Evolutionary conservation across 345 rosid genomes (phyloP).

Genomic region (Eucalyptus polyanthemos): DNA sequence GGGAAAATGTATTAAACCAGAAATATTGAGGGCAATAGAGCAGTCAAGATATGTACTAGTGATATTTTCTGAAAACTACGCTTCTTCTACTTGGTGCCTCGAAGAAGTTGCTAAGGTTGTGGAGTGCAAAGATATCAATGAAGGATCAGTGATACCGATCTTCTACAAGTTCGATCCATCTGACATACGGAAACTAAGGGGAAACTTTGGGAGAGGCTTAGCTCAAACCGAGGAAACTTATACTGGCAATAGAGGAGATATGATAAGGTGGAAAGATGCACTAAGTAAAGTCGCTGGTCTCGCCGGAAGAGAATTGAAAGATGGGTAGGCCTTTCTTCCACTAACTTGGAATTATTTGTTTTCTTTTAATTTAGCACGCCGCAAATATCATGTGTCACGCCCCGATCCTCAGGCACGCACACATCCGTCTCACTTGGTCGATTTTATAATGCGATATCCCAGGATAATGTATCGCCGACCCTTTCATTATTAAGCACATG

Average conservation of each 20-base stretch:
- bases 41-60: neutral
- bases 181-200: neutral
- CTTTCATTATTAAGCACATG: too few relatives aligned
- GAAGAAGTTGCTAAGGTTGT: neutral
- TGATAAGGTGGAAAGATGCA: neutral
- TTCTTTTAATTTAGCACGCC: neutral
- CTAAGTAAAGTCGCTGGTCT: neutral
- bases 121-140: neutral
- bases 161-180: neutral
- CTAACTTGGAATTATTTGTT: neutral
- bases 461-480: too few relatives aligned
- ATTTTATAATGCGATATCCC: too few relatives aligned
- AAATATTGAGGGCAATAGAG: neutral
- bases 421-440: too few relatives aligned
- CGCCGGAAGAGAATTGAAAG: neutral
- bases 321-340: neutral
- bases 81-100: constrained; percentile 1
- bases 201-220: neutral
- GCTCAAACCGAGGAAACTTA: neutral
- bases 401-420: too few relatives aligned
- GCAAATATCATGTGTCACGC: neutral
- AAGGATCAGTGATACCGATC: neutral
- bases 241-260: neutral
- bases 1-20: neutral
- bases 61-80: neutral